Percentiles rank a stretch among this genome's conserved stretches.
Evolutionary conservation across 305 asterid genomes (phyloP).

Genomic region (Plantago coronopus): DNA sequence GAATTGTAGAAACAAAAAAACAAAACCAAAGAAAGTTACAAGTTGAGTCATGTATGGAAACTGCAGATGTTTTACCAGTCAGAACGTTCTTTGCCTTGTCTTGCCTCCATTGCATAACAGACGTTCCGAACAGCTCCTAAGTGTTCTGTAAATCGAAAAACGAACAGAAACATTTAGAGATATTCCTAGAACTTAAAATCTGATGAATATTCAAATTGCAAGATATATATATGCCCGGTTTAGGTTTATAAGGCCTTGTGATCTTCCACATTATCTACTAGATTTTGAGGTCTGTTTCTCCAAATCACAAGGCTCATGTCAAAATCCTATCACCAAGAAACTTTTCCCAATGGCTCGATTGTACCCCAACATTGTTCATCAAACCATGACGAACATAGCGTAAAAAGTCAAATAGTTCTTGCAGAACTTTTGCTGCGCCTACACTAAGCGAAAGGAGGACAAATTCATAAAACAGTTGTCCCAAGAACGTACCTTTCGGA

Average conservation of each 20-base stretch:
- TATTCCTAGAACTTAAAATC: not conserved
- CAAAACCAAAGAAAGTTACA: not conserved
- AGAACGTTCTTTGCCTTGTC: slow-evolving; percentile 31
- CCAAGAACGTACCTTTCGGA: not conserved
- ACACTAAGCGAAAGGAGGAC: too few relatives aligned
- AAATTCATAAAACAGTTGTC: too few relatives aligned
- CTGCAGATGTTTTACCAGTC: slow-evolving; percentile 29
- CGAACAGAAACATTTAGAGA: not conserved
- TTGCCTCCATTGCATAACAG: slow-evolving; percentile 40
- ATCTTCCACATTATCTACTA: not conserved
- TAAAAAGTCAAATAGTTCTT: too few relatives aligned
- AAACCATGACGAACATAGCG: too few relatives aligned
- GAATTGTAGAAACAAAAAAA: too few relatives aligned
- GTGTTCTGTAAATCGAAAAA: slow-evolving; percentile 3
- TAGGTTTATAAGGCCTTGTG: too few relatives aligned
- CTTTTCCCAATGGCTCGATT: too few relatives aligned
- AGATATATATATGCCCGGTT: not conserved
- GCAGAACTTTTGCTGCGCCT: too few relatives aligned
- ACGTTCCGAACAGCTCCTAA: not conserved
- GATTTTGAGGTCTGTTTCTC: not conserved
- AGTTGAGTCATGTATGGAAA: not conserved
- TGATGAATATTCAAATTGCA: not conserved
- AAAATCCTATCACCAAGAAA: not conserved
- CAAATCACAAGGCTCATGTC: not conserved
- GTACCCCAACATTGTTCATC: too few relatives aligned